Base-by-base conservation (phyloP, 2,329 filamentous ascomycete genomes). In the Delphinella strobiligena region DNA sequence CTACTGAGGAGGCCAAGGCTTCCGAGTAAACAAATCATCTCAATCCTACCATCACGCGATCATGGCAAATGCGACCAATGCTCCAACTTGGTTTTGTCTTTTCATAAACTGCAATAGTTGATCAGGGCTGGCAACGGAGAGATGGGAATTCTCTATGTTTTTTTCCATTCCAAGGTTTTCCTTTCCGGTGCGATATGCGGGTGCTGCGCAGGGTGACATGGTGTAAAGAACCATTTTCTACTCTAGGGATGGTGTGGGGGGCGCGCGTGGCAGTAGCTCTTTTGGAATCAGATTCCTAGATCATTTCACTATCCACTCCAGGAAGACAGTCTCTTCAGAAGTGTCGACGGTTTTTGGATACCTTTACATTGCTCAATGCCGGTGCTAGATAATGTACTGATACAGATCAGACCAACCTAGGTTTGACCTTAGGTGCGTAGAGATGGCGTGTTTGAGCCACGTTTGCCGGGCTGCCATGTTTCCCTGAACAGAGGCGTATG, bases 1-100 rank as follows among this genome's bases (percentile, higher is more conserved):
- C 78, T 44, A 67, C 68, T 47, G 65, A 65, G 48, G 66, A 67
- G 49, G 45, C 56, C 47, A 66, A 67, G 54, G 53, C 63, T 48
- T 61, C 63, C 50, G 60, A 64, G 51, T 60, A 61, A 50, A 50
- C 19, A 17, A 39, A 32, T 31, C 34, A 36, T 24, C 11, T 16
- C 10, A 32, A 32, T n/a, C 10, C 8, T 8, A 5, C 30, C 30
- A 41, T 41, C 34, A 41, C 39, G 38, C 31, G 27, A 40, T 40
- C 38, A 40, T 36, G 39, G 39, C 39, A 36, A 41, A 41, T 41
- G 39, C 19, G 39, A 41, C 31, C 39, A 41, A 32, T 19, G 22
- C 22, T 40, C 38, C 34, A 40, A 19, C 38, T 33, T 31, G 38
- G 38, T 40, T 22, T 40, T 41, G 34, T 41, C 34, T 41, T 34